Evolutionary conservation across 83 land plant genomes (phyloP), one percentile per base, ranked within the genome.

Genomic region (Thuja plicata): DNA sequence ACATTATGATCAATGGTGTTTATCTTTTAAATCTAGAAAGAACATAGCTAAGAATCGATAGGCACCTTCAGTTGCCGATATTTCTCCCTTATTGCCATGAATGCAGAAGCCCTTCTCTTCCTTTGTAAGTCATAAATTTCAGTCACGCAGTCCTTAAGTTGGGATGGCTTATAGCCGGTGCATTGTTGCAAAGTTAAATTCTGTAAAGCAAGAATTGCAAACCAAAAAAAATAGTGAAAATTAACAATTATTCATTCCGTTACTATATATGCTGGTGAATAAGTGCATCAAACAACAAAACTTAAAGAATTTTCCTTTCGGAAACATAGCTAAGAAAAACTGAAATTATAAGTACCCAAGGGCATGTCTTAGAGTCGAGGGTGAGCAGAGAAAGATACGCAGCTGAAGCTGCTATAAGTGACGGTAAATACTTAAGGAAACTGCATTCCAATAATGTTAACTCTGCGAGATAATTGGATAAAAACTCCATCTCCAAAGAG

Each of bases 51-150:
- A 46, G 12, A 89, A 45, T n/a, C 38, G 27, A 66, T 19, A 41
- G 16, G 45, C 87, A 97, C 99, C 96, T 93, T 97, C 66, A 93
- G 95, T 57, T 96, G 94, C 81, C 89, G 89, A 88, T 96, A 97
- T 76, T 95, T 97, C 32, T 95, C 93, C 80, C 97, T 92, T 13
- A 95, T 86, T 48, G 99, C 99, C 48, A 82, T 66, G 80, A 96
- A 89, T 37, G 92, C 54, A 37, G 93, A 76, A 45, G 77, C 89
- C 87, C 87, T 91, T 50, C 90, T 91, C 80, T 92, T 91, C 81
- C 89, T 43, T 19, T 96, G 95, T 87, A 96, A 78, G 8, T 90
- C 94, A 92, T 93, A 93, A 12, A 97, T 92, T n/a, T 80, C 90
- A 19, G 84, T 89, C n/a, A 96, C 92, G 86, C 98, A 97, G 8